Conservation (phyloP, 1,139 yeast genomes). For the Yamadazyma jaroonii region DNA sequence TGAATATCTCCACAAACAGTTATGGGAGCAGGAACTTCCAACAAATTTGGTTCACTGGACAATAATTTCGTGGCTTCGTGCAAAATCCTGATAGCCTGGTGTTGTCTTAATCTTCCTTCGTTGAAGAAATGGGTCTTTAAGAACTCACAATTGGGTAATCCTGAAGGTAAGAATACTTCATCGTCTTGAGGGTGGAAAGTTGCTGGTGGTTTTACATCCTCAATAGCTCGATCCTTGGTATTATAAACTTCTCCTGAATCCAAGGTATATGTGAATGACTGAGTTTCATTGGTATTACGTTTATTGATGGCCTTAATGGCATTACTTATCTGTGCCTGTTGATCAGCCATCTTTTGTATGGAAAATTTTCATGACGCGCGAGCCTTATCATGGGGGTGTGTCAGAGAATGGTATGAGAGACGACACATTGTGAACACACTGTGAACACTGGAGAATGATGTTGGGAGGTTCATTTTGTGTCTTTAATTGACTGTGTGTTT, state of each 20-base stretch:
- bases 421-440: too few species aligned
- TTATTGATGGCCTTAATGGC: constrained; percentile 72
- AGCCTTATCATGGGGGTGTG: not conserved
- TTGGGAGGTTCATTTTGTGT: too few species aligned
- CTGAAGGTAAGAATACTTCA: constrained; percentile 60
- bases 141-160: constrained; percentile 72
- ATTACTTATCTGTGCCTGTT: constrained; percentile 55
- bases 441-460: too few species aligned
- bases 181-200: constrained; percentile 61
- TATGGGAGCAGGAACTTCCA: constrained; percentile 86
- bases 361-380: constrained; percentile 4
- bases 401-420: too few species aligned
- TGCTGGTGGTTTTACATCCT: constrained; percentile 68
- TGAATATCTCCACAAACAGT: constrained; percentile 97
- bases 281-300: constrained; percentile 34
- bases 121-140: constrained; percentile 69
- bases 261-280: constrained; percentile 54
- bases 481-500: too few species aligned
- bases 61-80: constrained; percentile 67
- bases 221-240: constrained; percentile 69
- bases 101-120: constrained; percentile 77
- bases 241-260: constrained; percentile 68
- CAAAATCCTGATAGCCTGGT: constrained; percentile 71
- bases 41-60: constrained; percentile 70
- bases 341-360: constrained; percentile 3